phyloP scores from a whole-genome alignment of 352 stramenopile species.

The Globisporangium iwayamae region DNA sequence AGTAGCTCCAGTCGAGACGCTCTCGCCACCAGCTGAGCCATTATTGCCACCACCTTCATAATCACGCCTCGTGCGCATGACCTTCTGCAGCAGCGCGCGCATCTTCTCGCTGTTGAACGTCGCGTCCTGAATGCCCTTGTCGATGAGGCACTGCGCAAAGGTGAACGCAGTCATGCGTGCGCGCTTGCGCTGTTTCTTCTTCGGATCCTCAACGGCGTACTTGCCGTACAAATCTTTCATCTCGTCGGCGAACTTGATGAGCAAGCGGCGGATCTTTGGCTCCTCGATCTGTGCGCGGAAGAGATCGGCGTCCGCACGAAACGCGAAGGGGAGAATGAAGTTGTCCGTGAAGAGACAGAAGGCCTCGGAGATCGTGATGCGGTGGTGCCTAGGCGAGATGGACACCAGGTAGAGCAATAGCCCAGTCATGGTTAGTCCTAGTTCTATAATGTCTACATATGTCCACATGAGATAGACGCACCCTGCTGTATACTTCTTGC shows the following conservation, averaged over 20 bases:
- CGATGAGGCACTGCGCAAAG: slow-evolving; percentile 59
- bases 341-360: slow-evolving; percentile 78
- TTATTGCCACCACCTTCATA: slow-evolving; percentile 3
- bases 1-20: neutral
- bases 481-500: slow-evolving; percentile 67
- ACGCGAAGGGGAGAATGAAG: slow-evolving; percentile 68
- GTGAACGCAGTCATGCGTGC: slow-evolving; percentile 55
- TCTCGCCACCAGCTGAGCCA: neutral
- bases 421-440: neutral
- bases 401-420: neutral
- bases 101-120: slow-evolving; percentile 62
- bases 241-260: slow-evolving; percentile 63
- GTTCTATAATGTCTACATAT: neutral
- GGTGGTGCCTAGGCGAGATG: slow-evolving; percentile 33
- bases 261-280: slow-evolving; percentile 50
- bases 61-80: slow-evolving; percentile 34
- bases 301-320: slow-evolving; percentile 65
- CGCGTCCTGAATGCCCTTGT: slow-evolving; percentile 58
- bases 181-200: slow-evolving; percentile 34
- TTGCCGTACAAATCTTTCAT: slow-evolving; percentile 50
- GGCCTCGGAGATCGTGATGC: slow-evolving; percentile 64
- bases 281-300: slow-evolving; percentile 76
- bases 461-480: slow-evolving; percentile 18
- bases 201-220: slow-evolving; percentile 47
- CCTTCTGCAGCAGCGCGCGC: slow-evolving; percentile 50